Conservation (phyloP, 768 basidiomycete species). For the Tricholoma hemisulphureum region DNA sequence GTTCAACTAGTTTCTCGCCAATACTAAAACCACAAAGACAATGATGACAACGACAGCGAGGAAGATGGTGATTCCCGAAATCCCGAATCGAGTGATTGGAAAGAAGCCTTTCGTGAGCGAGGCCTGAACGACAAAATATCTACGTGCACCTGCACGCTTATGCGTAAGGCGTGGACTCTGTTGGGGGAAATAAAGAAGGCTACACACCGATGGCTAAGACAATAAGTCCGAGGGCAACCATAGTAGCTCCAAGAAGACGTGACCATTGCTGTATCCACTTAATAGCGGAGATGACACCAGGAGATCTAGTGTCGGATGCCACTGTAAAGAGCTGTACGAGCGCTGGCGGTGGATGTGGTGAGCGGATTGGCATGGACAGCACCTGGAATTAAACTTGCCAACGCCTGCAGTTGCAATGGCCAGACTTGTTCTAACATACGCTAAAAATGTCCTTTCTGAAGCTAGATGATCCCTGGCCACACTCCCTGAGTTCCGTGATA, state of each 20-base stretch:
- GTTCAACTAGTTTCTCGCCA: no score
- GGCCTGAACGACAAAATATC: conserved; percentile 14
- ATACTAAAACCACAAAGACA: conserved; percentile 6
- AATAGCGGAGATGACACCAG: neutral
- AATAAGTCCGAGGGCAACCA: conserved; percentile 34
- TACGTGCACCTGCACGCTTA: neutral
- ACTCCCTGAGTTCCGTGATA: conserved; percentile 46
- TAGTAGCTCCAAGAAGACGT: conserved; percentile 45
- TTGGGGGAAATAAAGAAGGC: no score
- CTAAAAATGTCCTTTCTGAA: conserved; percentile 49
- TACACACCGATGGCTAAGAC: conserved; percentile 30
- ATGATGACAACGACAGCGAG: conserved; percentile 8
- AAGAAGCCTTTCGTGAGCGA: conserved; percentile 11
- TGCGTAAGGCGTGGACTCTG: no score
- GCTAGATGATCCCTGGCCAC: conserved; percentile 55
- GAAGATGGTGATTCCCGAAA: conserved; percentile 3
- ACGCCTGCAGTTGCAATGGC: conserved; percentile 47
- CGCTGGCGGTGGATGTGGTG: conserved; percentile 22
- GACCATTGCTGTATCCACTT: conserved; percentile 16
- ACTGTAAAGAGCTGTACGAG: conserved; percentile 49
- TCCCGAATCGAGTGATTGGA: conserved; percentile 8
- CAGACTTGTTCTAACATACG: conserved; percentile 51
- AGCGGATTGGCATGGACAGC: no score
- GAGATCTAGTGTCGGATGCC: conserved; percentile 23
- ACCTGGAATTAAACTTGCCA: conserved; percentile 15